A percentile compares a stretch with the other conserved stretches of the same genome.
Evolutionary conservation across 306 rosid species (phyloP).

Genomic region (Trifolium fragiferum): DNA sequence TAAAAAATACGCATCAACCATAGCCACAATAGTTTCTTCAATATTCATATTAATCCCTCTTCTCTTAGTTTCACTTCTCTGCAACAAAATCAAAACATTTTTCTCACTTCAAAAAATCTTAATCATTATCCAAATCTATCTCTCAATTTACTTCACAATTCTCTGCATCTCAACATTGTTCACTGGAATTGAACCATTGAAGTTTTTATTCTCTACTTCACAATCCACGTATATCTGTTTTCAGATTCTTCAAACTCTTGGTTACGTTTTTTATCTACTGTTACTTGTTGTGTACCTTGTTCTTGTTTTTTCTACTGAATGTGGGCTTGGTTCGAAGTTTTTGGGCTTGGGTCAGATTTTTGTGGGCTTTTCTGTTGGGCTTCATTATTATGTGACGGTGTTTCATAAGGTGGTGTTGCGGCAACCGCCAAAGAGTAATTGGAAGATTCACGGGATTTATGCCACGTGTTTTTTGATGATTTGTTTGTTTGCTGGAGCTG

Average conservation of each 20-base stretch:
- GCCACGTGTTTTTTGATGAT: slow-evolving; percentile 71
- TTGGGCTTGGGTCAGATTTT: slow-evolving; percentile 74
- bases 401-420: slow-evolving; percentile 73
- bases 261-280: slow-evolving; percentile 67
- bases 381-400: slow-evolving; percentile 88
- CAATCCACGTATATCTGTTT: slow-evolving; percentile 73
- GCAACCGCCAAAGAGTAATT: slow-evolving; percentile 82
- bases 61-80: slow-evolving; percentile 77
- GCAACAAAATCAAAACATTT: slow-evolving; percentile 74
- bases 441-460: slow-evolving; percentile 84
- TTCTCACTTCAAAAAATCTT: slow-evolving; percentile 85
- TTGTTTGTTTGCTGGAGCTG: slow-evolving; percentile 59
- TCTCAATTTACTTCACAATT: slow-evolving; percentile 83
- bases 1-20: slow-evolving; percentile 74
- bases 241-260: slow-evolving; percentile 82
- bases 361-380: slow-evolving; percentile 72
- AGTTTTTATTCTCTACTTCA: slow-evolving; percentile 81
- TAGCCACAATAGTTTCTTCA: slow-evolving; percentile 61
- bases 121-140: slow-evolving; percentile 83
- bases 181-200: slow-evolving; percentile 79
- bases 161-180: slow-evolving; percentile 65
- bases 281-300: slow-evolving; percentile 76
- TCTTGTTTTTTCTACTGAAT: slow-evolving; percentile 72
- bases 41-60: slow-evolving; percentile 73
- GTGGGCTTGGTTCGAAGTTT: slow-evolving; percentile 64